phyloP scores from a whole-genome alignment of 140 eudicot genomes.

The Senecio squalidus region DNA sequence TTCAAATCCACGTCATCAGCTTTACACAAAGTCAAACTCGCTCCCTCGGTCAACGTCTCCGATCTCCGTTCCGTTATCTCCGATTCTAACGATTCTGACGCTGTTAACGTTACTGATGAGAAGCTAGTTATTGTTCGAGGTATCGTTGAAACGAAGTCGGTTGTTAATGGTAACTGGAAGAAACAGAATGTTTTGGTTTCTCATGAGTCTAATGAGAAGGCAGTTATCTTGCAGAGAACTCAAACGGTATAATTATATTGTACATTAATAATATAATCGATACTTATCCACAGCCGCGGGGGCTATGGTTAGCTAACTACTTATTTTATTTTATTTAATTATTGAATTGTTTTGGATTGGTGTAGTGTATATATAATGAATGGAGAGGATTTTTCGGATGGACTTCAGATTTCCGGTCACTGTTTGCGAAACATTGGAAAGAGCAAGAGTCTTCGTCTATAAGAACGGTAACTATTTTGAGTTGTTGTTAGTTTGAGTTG shows the following conservation, averaged over 20 bases:
- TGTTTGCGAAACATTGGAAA: slow-evolving; percentile 57
- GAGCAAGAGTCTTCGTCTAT: slow-evolving; percentile 52
- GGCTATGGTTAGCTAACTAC: too few relatives aligned
- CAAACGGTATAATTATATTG: slow-evolving; percentile 46
- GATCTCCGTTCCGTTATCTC: slow-evolving; percentile 70
- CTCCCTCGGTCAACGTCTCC: slow-evolving; percentile 63
- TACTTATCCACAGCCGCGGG: too few relatives aligned
- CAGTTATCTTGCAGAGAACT: slow-evolving; percentile 65
- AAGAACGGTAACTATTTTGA: slow-evolving; percentile 59
- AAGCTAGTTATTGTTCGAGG: slow-evolving; percentile 69
- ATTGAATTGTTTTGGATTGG: slow-evolving; percentile 7
- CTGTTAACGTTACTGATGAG: slow-evolving; percentile 24
- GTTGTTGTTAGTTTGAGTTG: background rate
- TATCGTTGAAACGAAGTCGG: slow-evolving; percentile 59
- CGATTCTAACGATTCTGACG: slow-evolving; percentile 23
- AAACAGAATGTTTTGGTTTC: slow-evolving; percentile 40
- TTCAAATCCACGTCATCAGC: slow-evolving; percentile 56
- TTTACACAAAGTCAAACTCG: slow-evolving; percentile 48
- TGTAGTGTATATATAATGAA: slow-evolving; percentile 85
- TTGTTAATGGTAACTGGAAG: slow-evolving; percentile 49
- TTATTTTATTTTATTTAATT: too few relatives aligned
- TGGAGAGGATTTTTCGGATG: slow-evolving; percentile 80
- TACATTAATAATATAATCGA: too few relatives aligned
- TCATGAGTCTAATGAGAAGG: slow-evolving; percentile 59
- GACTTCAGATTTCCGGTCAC: slow-evolving; percentile 69